These are phyloP conservation scores for Gossypium sturtianum DNA, from an alignment of 345 rosid species.

Conservation along the genomic window DNA sequence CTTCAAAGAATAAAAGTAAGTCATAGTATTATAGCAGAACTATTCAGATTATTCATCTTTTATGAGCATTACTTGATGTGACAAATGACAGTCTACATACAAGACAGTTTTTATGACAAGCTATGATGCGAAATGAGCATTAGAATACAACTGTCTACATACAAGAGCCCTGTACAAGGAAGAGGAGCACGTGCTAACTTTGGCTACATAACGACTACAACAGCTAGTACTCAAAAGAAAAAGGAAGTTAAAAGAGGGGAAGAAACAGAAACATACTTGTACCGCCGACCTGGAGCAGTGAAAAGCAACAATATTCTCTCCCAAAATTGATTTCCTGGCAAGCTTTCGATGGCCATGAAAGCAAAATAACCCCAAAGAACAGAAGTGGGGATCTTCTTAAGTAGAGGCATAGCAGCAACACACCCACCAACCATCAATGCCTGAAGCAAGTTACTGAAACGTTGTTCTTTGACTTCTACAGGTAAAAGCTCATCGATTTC, in stretches of 20 bases:
- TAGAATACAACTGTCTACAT: too few species aligned
- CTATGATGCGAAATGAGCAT: too few species aligned
- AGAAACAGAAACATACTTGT: slow-evolving; percentile 52
- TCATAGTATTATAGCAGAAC: neutral
- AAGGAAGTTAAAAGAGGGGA: neutral
- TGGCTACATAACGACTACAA: neutral
- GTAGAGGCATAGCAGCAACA: slow-evolving; percentile 90
- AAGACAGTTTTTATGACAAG: neutral
- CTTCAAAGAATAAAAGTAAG: neutral
- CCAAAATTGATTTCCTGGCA: slow-evolving; percentile 98
- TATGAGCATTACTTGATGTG: neutral
- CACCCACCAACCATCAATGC: slow-evolving; percentile 82
- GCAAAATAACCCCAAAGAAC: slow-evolving; percentile 99
- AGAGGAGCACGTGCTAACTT: neutral
- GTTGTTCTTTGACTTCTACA: slow-evolving; percentile 89
- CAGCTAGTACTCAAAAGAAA: neutral
- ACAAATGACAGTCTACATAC: neutral
- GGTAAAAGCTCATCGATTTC: slow-evolving; percentile 85
- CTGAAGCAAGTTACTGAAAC: slow-evolving; percentile 90
- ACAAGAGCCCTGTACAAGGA: neutral
- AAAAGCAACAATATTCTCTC: slow-evolving; percentile 89
- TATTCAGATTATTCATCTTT: neutral
- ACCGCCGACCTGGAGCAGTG: slow-evolving; percentile 85
- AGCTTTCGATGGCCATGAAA: slow-evolving; percentile 93
- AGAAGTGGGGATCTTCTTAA: slow-evolving; percentile 89